Percentiles rank a stretch among this genome's conserved stretches.
Conservation (phyloP, 1,284 basidiomycete genomes). For the Ustanciosporium gigantosporum region DNA sequence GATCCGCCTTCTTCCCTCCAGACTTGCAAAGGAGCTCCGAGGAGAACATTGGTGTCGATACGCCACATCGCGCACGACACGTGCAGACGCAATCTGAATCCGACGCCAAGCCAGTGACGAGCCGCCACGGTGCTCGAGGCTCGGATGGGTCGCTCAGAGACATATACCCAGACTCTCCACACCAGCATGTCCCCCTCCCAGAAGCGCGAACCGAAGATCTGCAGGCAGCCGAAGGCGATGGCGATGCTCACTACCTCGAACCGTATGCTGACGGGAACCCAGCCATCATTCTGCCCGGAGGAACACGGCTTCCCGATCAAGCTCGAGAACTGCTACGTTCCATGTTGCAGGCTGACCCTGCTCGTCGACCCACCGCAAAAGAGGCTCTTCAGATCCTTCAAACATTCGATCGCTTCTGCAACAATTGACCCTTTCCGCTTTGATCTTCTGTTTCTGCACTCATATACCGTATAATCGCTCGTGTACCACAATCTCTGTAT, state of each 20-base stretch:
- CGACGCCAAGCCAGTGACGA: neutral
- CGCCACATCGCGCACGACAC: neutral
- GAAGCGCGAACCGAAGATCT: neutral
- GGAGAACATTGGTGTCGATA: neutral
- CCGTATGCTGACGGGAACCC: constrained; percentile 53
- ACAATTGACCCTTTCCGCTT: neutral
- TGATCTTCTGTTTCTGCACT: neutral
- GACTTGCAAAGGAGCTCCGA: neutral
- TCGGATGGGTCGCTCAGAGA: too few relatives aligned
- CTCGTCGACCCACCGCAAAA: constrained; percentile 36
- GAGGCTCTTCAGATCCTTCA: constrained; percentile 26
- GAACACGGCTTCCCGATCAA: constrained; percentile 49
- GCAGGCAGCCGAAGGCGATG: neutral
- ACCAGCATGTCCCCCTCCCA: too few relatives aligned
- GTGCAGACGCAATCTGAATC: neutral
- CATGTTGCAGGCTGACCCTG: constrained; percentile 45
- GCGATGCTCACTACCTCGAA: constrained; percentile 1
- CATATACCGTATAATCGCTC: neutral
- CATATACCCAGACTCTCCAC: neutral
- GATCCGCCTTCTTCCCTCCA: constrained; percentile 11
- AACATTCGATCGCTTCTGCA: neutral
- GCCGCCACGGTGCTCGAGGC: neutral
- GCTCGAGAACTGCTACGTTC: constrained; percentile 45
- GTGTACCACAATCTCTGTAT: neutral
- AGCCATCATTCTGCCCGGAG: constrained; percentile 54